Percentiles rank a stretch among this genome's conserved stretches.
Conservation (phyloP, 1,284 basidiomycete species). For the Exobasidium rhododendri region DNA sequence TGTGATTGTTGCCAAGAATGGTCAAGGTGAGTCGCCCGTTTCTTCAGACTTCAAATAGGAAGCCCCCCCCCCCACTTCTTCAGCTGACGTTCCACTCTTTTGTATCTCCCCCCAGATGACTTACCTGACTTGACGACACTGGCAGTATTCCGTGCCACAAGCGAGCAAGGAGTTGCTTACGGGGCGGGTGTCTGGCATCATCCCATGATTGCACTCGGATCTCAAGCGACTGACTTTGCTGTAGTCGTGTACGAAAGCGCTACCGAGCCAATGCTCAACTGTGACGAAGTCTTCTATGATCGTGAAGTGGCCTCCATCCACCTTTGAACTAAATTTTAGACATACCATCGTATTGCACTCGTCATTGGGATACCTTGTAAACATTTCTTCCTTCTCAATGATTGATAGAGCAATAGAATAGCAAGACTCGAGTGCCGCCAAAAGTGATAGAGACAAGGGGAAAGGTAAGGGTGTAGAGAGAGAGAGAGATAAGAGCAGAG, state of each 20-base stretch:
- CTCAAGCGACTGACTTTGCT: slow-evolving; percentile 37
- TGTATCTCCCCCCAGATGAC: slow-evolving; percentile 31
- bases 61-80: not conserved
- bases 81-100: not conserved
- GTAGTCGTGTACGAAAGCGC: slow-evolving; percentile 45
- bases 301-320: slow-evolving; percentile 17
- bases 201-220: slow-evolving; percentile 39
- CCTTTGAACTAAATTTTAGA: not conserved
- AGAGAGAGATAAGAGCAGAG: too few relatives aligned
- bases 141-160: slow-evolving; percentile 32
- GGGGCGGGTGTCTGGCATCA: slow-evolving; percentile 47
- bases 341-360: not conserved
- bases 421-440: too few relatives aligned
- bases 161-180: slow-evolving; percentile 44
- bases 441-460: too few relatives aligned
- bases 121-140: slow-evolving; percentile 41
- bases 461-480: too few relatives aligned
- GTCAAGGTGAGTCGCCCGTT: slow-evolving; percentile 24
- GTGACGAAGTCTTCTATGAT: slow-evolving; percentile 34
- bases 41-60: not conserved
- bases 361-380: not conserved
- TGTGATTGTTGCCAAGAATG: slow-evolving; percentile 46
- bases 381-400: not conserved
- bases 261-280: slow-evolving; percentile 25
- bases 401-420: too few relatives aligned